Evolutionary conservation across 163 green algal species (phyloP), one percentile per base, ranked within the genome.

Genomic region (Prototheca stagnorum): DNA sequence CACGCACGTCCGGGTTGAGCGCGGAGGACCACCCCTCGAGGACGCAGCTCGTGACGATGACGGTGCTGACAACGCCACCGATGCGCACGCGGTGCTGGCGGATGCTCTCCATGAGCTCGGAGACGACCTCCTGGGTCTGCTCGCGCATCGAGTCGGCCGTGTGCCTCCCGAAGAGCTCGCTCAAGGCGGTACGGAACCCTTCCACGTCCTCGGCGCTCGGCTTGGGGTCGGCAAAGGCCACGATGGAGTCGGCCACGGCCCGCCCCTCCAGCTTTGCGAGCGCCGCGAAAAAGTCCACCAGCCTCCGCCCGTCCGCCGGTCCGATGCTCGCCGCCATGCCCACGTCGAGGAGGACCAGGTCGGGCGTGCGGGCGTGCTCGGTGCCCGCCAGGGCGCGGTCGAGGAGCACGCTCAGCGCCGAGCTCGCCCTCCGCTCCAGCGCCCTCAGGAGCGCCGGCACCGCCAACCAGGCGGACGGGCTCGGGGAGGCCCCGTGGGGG

Each of bases 41-140:
- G 51, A 97, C 85, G 51, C 95, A 65, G 20, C 74, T 89, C 7
- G 87, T 95, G 23, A 95, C 84, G 35, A 96, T 74, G 27, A 96
- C 80, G 2, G 86, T 84, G 51, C 51, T 75, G 6, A 97, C 75
- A 0, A 77, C 61, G 24, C 71, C 70, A 35, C 81, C 75, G n/a
- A 96, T 62, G 24, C 78, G 84, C 20, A 77, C 58, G 44, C 73
- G 49, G 60, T 93, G 77, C 58, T 74, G 39, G 4, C 84, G 47
- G 15, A 94, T 65, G 14, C 55, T 71, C 43, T 92, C 82, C 42
- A 94, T 83, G 61, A 94, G 78, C 39, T 70, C 59, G n/a, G 55
- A 37, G n/a, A 93, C 78, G 25, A 92, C 79, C 29, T 80, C 65
- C n/a, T 68, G 60, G 6, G 75, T 87, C 58, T 82, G 49, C 12